Evolutionary conservation across 2,329 filamentous ascomycete species (phyloP).

Genomic region (Ilyonectria destructans): DNA sequence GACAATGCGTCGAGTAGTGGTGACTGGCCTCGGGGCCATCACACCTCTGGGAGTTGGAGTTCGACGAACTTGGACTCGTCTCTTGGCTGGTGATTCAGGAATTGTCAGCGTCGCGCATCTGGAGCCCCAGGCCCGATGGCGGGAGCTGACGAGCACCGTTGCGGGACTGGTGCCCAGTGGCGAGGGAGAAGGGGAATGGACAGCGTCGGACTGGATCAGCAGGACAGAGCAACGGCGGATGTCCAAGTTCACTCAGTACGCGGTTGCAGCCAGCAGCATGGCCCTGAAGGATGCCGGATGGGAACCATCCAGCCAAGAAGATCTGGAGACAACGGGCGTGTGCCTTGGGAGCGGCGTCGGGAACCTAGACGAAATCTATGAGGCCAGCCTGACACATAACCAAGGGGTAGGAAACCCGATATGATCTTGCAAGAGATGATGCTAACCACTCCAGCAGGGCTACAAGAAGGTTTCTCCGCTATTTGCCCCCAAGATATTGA

Average conservation of each 20-base stretch:
- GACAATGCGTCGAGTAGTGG: slow-evolving; percentile 81
- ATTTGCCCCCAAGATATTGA: slow-evolving; percentile 93
- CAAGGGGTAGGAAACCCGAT: slow-evolving; percentile 72
- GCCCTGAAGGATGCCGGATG: slow-evolving; percentile 88
- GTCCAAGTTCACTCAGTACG: slow-evolving; percentile 94
- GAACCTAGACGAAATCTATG: slow-evolving; percentile 91
- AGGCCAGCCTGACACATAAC: slow-evolving; percentile 84
- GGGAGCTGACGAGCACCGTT: slow-evolving; percentile 85
- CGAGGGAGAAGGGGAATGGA: slow-evolving; percentile 64
- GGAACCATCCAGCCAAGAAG: slow-evolving; percentile 72
- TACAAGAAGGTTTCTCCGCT: slow-evolving; percentile 94
- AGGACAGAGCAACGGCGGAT: slow-evolving; percentile 79
- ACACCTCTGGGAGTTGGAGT: slow-evolving; percentile 88
- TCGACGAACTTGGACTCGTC: slow-evolving; percentile 83
- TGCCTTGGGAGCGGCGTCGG: slow-evolving; percentile 97
- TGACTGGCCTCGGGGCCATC: slow-evolving; percentile 87
- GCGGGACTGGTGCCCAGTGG: slow-evolving; percentile 83
- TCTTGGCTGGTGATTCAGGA: slow-evolving; percentile 86
- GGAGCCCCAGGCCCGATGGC: slow-evolving; percentile 73
- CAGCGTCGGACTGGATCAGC: slow-evolving; percentile 68
- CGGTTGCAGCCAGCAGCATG: slow-evolving; percentile 88
- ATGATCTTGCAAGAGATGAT: neutral
- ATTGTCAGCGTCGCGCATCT: slow-evolving; percentile 80
- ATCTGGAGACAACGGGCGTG: slow-evolving; percentile 86
- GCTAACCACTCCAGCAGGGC: slow-evolving; percentile 69